Percentiles rank a stretch among this genome's conserved stretches.
Conservation (phyloP, 2,329 filamentous ascomycete species). For the Tolypocladium paradoxum region DNA sequence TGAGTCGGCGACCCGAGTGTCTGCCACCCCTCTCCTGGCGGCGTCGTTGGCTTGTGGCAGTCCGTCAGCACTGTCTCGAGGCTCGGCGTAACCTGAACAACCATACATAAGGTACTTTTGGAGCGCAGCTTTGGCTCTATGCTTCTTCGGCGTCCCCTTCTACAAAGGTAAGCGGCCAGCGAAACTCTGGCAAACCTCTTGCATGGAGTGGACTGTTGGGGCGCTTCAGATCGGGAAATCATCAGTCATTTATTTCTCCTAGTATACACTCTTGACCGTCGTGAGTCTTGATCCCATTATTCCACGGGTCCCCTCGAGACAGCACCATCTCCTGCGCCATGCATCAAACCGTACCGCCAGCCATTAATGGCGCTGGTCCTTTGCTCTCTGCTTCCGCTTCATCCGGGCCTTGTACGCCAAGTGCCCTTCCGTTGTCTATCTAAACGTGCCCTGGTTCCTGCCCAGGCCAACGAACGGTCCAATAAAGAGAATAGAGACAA, state of each 20-base stretch:
- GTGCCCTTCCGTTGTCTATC: constrained; percentile 1
- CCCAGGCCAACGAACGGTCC: constrained; percentile 3
- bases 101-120: too few relatives aligned
- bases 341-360: background rate
- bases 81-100: too few relatives aligned
- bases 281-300: background rate
- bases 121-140: too few relatives aligned
- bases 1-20: too few relatives aligned
- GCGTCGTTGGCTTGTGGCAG: too few relatives aligned
- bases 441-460: constrained; percentile 6
- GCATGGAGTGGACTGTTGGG: too few relatives aligned
- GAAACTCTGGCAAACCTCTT: too few relatives aligned
- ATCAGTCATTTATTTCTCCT: constrained; percentile 1
- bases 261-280: constrained; percentile 6
- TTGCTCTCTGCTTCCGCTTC: background rate
- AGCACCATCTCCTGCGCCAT: background rate
- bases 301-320: background rate
- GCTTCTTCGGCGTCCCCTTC: too few relatives aligned
- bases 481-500: background rate
- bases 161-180: too few relatives aligned
- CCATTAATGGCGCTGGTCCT: background rate
- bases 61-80: too few relatives aligned
- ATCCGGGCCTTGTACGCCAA: background rate
- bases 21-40: too few relatives aligned
- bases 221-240: background rate